Base-by-base conservation (phyloP, 495 filamentous ascomycete species). In the Tricharina praecox region DNA sequence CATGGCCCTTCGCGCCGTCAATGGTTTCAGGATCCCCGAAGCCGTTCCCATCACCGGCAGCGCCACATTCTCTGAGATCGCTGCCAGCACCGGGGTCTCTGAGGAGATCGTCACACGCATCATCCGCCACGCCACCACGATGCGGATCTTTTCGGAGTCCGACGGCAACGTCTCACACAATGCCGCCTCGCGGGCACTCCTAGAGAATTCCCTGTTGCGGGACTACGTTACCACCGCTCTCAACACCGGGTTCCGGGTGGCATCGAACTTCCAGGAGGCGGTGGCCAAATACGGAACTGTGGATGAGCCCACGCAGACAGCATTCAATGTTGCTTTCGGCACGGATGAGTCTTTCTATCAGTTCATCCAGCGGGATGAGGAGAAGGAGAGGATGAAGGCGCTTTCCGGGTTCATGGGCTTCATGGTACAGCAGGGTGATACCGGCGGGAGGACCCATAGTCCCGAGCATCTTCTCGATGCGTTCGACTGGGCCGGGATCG, bases 401-500 rank as follows among this genome's bases (percentile, higher is more conserved):
- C 21, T 40, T 18, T 10, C 11, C 37, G 37, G 21, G 13, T 13
- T 10, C 20, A 40, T 40, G 37, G 10, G 2, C 2, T 40, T 16
- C 18, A 16, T 40, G 37, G 18, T 19, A 10, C n/a, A 2, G 10
- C 37, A 40, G n/a, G 15, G n/a, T 9, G 20, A 21, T 18, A 19
- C n/a, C 21, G 10, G n/a, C 10, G 37, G 37, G 10, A 19, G 20
- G 10, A 40, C 11, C 37, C 21, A n/a, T 21, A 19, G n/a, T 2
- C n/a, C 15, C 10, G 10, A 13, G 16, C 20, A 24, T 9, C 13
- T 44, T n/a, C 19, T 24, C 11, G 20, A 23, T 24, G 36, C 8
- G 7, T 48, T 45, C 16, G 53, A 49, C 4, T 57, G 52, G 54
- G 19, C 15, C 0, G 15, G n/a, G 15, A 16, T 58, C 2, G 55